Percentiles rank a stretch among this genome's conserved stretches.
Evolutionary conservation across 2,329 filamentous ascomycete genomes (phyloP).

Genomic region (Dothistroma septosporum): DNA sequence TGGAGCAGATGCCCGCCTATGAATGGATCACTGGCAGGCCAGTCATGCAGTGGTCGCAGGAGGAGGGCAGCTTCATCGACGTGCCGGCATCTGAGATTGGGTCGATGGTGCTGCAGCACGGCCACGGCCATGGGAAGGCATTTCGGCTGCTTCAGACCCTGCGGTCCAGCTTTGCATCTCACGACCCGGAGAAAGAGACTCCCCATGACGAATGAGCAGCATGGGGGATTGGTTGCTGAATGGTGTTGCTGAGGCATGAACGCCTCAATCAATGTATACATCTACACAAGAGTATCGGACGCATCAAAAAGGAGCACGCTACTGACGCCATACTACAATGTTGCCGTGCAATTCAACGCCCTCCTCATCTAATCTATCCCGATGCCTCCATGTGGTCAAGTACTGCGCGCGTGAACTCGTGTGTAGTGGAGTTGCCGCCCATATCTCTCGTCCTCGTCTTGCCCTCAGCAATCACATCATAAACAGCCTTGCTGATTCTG

Average conservation of each 20-base stretch:
- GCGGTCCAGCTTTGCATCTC: not conserved
- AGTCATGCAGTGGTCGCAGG: not conserved
- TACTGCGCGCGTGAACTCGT: slow-evolving; percentile 93
- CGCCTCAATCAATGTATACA: slow-evolving; percentile 6
- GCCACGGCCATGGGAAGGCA: too few species aligned
- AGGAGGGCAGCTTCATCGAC: not conserved
- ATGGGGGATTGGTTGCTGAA: not conserved
- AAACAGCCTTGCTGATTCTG: slow-evolving; percentile 87
- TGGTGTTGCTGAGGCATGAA: not conserved
- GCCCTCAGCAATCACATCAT: slow-evolving; percentile 81
- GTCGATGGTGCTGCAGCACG: too few species aligned
- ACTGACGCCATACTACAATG: slow-evolving; percentile 10
- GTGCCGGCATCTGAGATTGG: too few species aligned
- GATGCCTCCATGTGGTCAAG: slow-evolving; percentile 82
- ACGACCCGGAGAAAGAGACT: not conserved
- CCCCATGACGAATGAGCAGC: not conserved
- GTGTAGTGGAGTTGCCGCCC: slow-evolving; percentile 83
- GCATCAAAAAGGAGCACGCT: slow-evolving; percentile 10
- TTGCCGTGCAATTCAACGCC: slow-evolving; percentile 1
- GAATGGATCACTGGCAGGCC: not conserved
- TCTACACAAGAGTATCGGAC: slow-evolving; percentile 9
- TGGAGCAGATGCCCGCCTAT: not conserved
- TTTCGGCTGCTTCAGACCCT: too few species aligned
- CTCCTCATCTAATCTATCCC: slow-evolving; percentile 8
- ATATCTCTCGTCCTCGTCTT: slow-evolving; percentile 89